These are phyloP conservation scores for Suillus fuscotomentosus DNA, from an alignment of 768 basidiomycete species.

Conservation along the genomic window DNA sequence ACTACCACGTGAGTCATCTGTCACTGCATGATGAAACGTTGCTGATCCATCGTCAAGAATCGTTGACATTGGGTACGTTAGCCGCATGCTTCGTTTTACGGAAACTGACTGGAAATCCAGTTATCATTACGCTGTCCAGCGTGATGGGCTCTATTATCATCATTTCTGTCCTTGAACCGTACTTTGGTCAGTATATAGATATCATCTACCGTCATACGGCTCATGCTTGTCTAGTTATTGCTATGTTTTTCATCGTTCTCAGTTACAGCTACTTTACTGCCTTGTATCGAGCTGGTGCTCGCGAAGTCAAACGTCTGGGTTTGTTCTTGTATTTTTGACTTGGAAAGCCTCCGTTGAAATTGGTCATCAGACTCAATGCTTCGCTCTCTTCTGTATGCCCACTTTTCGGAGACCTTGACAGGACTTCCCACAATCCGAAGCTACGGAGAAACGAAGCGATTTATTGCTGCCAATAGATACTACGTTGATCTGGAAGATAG, in stretches of 20 bases:
- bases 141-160: constrained; percentile 53
- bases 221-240: constrained; percentile 42
- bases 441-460: constrained; percentile 62
- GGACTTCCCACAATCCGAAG: constrained; percentile 72
- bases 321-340: background rate
- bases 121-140: constrained; percentile 48
- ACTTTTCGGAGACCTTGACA: constrained; percentile 75
- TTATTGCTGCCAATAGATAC: constrained; percentile 60
- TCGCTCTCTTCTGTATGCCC: constrained; percentile 72
- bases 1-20: constrained; percentile 42
- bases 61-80: constrained; percentile 49
- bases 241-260: constrained; percentile 49
- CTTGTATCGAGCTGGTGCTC: constrained; percentile 69
- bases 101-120: constrained; percentile 28
- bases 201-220: background rate
- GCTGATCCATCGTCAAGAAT: constrained; percentile 35
- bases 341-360: background rate
- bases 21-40: background rate
- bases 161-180: constrained; percentile 57
- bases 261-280: constrained; percentile 64
- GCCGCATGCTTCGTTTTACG: background rate
- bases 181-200: constrained; percentile 47
- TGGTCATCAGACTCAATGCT: constrained; percentile 56
- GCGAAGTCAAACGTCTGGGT: constrained; percentile 66
- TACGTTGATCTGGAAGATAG: constrained; percentile 76